These are phyloP conservation scores for Pseudogymnoascus sp. DNA, from an alignment of 2,329 filamentous ascomycete genomes.

Conservation along the genomic window DNA sequence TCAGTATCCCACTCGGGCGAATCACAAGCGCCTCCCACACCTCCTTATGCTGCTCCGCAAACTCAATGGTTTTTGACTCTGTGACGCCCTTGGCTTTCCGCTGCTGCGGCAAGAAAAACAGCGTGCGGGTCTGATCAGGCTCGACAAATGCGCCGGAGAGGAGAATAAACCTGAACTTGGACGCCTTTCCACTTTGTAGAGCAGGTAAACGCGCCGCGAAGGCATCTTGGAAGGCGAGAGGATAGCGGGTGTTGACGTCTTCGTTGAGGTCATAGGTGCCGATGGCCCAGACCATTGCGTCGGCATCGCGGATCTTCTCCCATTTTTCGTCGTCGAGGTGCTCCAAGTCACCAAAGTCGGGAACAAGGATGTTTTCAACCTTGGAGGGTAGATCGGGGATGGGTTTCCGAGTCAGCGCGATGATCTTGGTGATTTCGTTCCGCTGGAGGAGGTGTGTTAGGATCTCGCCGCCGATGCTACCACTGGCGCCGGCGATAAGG, in stretches of 20 bases:
- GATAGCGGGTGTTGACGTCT: conserved; percentile 22
- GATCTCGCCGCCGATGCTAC: conserved; percentile 30
- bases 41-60: conserved; percentile 17
- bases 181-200: conserved; percentile 2
- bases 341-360: conserved; percentile 25
- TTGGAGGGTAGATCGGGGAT: conserved; percentile 23
- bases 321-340: conserved; percentile 20
- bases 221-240: conserved; percentile 21
- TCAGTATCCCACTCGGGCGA: conserved; percentile 20
- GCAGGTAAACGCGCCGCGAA: conserved; percentile 20
- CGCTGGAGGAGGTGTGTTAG: conserved; percentile 30
- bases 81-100: conserved; percentile 25
- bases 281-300: conserved; percentile 27
- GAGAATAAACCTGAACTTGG: conserved; percentile 28
- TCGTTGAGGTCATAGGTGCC: conserved; percentile 22
- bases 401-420: conserved; percentile 29
- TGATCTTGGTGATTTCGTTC: conserved; percentile 25
- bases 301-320: conserved; percentile 23
- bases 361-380: conserved; percentile 20
- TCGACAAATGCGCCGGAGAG: conserved; percentile 31
- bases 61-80: conserved; percentile 21
- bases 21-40: conserved; percentile 20
- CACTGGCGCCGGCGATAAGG: conserved; percentile 31
- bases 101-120: conserved; percentile 26
- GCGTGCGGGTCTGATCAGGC: conserved; percentile 28